Percentiles rank a stretch among this genome's conserved stretches.
Conservation (phyloP, 495 filamentous ascomycete genomes). For the Penicillium mononematosum region DNA sequence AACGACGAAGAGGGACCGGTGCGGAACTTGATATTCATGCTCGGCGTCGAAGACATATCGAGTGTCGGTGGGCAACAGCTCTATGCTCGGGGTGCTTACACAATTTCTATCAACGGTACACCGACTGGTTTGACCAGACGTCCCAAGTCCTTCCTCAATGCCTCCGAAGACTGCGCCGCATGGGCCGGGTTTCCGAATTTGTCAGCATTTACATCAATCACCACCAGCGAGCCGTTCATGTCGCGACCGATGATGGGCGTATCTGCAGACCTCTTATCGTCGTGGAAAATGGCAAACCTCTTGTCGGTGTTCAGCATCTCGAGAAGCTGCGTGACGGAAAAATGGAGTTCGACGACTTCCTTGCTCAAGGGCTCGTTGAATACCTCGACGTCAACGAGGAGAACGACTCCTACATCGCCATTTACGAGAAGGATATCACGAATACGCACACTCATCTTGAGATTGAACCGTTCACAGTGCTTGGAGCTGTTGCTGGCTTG, state of each 20-base stretch:
- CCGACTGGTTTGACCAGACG: conserved; percentile 78
- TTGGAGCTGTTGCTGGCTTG: conserved; percentile 94
- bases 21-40: conserved; percentile 70
- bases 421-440: conserved; percentile 79
- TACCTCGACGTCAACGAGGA: conserved; percentile 99
- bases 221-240: conserved; percentile 86
- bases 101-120: conserved; percentile 94
- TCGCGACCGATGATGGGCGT: conserved; percentile 93
- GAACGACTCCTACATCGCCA: conserved; percentile 89
- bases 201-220: conserved; percentile 93
- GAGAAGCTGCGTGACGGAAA: conserved; percentile 74
- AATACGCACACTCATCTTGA: conserved; percentile 87
- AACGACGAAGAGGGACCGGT: conserved; percentile 90
- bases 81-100: conserved; percentile 76
- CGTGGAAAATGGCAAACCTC: conserved; percentile 80
- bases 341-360: conserved; percentile 89
- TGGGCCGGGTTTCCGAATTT: conserved; percentile 88
- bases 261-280: conserved; percentile 95
- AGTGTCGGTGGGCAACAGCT: conserved; percentile 75
- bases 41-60: conserved; percentile 76
- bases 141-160: conserved; percentile 78
- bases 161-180: conserved; percentile 76
- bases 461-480: conserved; percentile 95
- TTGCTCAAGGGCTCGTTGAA: conserved; percentile 84
- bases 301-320: conserved; percentile 72